Percentiles rank a stretch among this genome's conserved stretches.
phyloP scores from a whole-genome alignment of 129 eudicot species.

The Tagetes patula region DNA sequence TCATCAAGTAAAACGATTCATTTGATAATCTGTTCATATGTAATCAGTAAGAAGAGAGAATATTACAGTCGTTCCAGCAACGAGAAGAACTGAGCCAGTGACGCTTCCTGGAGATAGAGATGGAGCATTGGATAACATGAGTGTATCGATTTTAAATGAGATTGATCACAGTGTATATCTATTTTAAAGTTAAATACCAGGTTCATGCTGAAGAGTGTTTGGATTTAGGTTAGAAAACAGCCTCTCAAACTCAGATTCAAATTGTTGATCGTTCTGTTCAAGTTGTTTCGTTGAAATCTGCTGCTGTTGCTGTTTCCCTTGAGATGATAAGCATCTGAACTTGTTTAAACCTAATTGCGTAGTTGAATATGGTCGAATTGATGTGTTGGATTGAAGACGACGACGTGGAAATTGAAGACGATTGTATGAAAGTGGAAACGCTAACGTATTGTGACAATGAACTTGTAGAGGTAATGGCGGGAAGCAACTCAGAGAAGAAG shows the following conservation, averaged over 20 bases:
- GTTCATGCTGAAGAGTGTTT: slow-evolving; percentile 66
- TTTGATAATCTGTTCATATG: too few species aligned
- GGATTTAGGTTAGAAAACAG: slow-evolving; percentile 86
- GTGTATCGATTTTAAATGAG: not conserved
- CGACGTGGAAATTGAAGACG: not conserved
- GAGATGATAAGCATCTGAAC: slow-evolving; percentile 27
- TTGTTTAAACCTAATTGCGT: slow-evolving; percentile 11
- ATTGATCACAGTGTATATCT: not conserved
- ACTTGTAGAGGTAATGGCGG: too few species aligned
- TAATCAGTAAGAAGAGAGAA: slow-evolving; percentile 19
- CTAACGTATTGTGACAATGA: not conserved
- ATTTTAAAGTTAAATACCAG: slow-evolving; percentile 43
- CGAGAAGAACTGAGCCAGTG: slow-evolving; percentile 72
- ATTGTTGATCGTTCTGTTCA: slow-evolving; percentile 30
- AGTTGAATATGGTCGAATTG: slow-evolving; percentile 12
- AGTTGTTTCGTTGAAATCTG: slow-evolving; percentile 6
- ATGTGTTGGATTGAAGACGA: not conserved
- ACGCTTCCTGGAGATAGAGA: slow-evolving; percentile 62
- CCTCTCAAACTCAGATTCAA: slow-evolving; percentile 53
- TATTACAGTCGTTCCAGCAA: slow-evolving; percentile 93
- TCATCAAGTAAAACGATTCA: not conserved
- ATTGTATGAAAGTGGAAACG: slow-evolving; percentile 15
- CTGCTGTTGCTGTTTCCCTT: slow-evolving; percentile 1
- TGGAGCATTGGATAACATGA: not conserved
- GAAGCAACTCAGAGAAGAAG: not conserved